Percentiles rank a stretch among this genome's conserved stretches.
phyloP scores from a whole-genome alignment of 1,284 basidiomycete species.

The Sanguinoderma infundibulare region DNA sequence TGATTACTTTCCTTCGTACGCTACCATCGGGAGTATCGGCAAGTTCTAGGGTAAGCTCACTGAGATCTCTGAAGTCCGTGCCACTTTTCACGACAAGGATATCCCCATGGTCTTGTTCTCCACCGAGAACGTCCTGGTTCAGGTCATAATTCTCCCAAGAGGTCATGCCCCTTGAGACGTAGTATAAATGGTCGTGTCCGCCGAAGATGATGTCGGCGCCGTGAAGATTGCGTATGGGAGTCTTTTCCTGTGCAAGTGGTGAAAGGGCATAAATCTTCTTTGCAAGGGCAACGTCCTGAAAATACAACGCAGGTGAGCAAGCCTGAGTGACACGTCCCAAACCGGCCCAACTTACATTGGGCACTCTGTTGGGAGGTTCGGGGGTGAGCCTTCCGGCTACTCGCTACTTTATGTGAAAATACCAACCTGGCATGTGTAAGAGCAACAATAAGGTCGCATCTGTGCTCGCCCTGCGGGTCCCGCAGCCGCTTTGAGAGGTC shows the following conservation, averaged over 20 bases:
- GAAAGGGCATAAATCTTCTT: constrained; percentile 67
- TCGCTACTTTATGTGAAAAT: background rate
- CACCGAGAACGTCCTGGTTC: constrained; percentile 62
- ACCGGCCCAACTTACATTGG: constrained; percentile 30
- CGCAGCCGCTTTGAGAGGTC: constrained; percentile 74
- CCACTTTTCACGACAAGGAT: constrained; percentile 85
- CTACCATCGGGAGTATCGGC: constrained; percentile 63
- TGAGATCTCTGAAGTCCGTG: constrained; percentile 89
- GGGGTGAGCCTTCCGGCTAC: background rate
- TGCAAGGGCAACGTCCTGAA: constrained; percentile 69
- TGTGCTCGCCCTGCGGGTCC: constrained; percentile 69
- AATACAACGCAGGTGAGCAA: background rate
- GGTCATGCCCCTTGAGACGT: constrained; percentile 76
- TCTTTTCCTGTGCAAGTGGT: constrained; percentile 52
- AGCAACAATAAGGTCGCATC: constrained; percentile 81
- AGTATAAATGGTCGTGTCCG: constrained; percentile 91
- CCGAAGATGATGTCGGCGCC: constrained; percentile 88
- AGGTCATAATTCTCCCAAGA: constrained; percentile 77
- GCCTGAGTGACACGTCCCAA: background rate
- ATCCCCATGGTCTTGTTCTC: constrained; percentile 76
- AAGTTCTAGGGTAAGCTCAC: constrained; percentile 73
- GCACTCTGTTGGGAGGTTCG: constrained; percentile 26
- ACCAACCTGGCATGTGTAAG: constrained; percentile 75
- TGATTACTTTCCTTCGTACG: constrained; percentile 72
- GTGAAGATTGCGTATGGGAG: constrained; percentile 57